phyloP scores from a whole-genome alignment of 140 eudicot genomes.

The Cichorium intybus region DNA sequence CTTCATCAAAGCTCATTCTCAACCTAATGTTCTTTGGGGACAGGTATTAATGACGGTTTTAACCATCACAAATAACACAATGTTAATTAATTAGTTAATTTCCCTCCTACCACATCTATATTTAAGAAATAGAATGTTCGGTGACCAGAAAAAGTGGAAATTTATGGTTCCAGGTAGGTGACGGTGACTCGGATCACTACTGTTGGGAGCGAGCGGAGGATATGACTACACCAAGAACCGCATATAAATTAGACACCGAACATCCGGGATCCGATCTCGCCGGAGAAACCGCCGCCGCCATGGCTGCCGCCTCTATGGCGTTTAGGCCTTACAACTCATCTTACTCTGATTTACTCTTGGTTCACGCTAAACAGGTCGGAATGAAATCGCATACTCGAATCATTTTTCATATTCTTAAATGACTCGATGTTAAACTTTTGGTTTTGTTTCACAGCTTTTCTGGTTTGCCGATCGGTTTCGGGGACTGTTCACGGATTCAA shows the following conservation, averaged over 20 bases:
- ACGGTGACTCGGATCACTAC: slow-evolving; percentile 85
- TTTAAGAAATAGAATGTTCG: slow-evolving; percentile 3
- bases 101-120: slow-evolving; percentile 13
- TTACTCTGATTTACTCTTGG: slow-evolving; percentile 64
- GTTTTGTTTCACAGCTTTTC: slow-evolving; percentile 56
- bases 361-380: slow-evolving; percentile 78
- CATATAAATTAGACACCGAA: slow-evolving; percentile 55
- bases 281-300: slow-evolving; percentile 97
- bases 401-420: neutral
- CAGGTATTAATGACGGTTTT: slow-evolving; percentile 39
- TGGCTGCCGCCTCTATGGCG: slow-evolving; percentile 87
- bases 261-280: slow-evolving; percentile 93
- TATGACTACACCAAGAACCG: slow-evolving; percentile 83
- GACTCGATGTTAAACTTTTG: slow-evolving; percentile 1
- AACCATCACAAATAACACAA: neutral
- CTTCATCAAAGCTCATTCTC: slow-evolving; percentile 81
- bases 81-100: neutral
- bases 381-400: neutral
- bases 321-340: slow-evolving; percentile 76
- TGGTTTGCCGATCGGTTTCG: slow-evolving; percentile 81
- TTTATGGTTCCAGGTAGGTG: slow-evolving; percentile 67
- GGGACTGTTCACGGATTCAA: slow-evolving; percentile 65
- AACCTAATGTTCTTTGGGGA: slow-evolving; percentile 89
- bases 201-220: slow-evolving; percentile 98
- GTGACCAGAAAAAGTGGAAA: slow-evolving; percentile 21